Conservation (phyloP, 1,284 basidiomycete species). For the Austroboletus rostrupii region DNA sequence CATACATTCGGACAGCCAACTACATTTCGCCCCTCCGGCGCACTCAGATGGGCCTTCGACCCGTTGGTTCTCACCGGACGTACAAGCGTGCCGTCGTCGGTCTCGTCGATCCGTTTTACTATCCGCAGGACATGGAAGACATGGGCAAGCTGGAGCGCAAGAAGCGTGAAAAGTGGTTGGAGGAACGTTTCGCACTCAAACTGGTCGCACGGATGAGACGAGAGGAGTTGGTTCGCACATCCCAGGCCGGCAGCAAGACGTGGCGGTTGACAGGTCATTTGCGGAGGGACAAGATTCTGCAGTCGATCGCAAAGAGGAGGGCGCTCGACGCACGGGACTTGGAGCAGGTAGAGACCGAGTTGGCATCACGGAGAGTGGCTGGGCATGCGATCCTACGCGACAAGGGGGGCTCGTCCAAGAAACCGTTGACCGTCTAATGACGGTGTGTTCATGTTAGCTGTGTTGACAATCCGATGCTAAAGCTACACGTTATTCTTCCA, state of each 20-base stretch:
- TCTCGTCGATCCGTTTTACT: constrained; percentile 87
- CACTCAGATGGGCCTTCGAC: constrained; percentile 28
- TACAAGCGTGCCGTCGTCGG: constrained; percentile 91
- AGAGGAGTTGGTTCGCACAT: constrained; percentile 42
- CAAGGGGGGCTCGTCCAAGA: constrained; percentile 10
- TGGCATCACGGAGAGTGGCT: constrained; percentile 21
- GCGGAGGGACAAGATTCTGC: constrained; percentile 42
- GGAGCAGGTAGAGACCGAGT: constrained; percentile 20
- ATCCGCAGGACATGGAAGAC: constrained; percentile 76
- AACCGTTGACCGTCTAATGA: constrained; percentile 11
- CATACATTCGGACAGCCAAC: constrained; percentile 92
- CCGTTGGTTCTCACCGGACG: constrained; percentile 44
- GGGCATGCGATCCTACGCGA: constrained; percentile 23
- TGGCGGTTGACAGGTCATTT: constrained; percentile 42
- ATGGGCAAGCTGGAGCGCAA: constrained; percentile 55
- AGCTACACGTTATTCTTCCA: constrained; percentile 19
- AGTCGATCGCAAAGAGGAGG: constrained; percentile 30
- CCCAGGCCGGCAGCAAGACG: constrained; percentile 43
- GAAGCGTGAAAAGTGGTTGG: constrained; percentile 55
- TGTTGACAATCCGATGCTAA: constrained; percentile 14
- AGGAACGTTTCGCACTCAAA: constrained; percentile 54
- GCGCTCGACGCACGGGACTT: constrained; percentile 21
- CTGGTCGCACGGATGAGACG: constrained; percentile 39
- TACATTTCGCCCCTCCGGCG: constrained; percentile 61
- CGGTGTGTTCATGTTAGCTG: background rate